Conservation (phyloP, 345 rosid species). For the Mallotus nudiflorus region DNA sequence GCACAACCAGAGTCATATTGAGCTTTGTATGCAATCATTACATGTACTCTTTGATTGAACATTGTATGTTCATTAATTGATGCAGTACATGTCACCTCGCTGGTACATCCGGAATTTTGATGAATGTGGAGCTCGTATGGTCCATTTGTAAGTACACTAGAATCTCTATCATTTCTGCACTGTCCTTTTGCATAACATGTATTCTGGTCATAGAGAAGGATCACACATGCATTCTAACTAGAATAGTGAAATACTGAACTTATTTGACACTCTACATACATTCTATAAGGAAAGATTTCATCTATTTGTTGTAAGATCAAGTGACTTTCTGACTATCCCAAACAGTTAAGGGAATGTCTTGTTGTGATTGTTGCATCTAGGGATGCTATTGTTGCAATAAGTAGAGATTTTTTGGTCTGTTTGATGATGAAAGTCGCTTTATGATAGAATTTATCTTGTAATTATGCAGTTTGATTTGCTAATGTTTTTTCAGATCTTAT, state of each 20-base stretch:
- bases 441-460: background rate
- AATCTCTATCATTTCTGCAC: slow-evolving; percentile 3
- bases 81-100: slow-evolving; percentile 78
- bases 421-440: background rate
- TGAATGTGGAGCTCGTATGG: slow-evolving; percentile 56
- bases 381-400: background rate
- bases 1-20: background rate
- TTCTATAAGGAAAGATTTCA: background rate
- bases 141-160: slow-evolving; percentile 73
- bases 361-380: background rate
- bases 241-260: slow-evolving; percentile 1
- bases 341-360: background rate
- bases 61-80: slow-evolving; percentile 12
- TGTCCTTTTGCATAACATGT: slow-evolving; percentile 15
- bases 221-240: background rate
- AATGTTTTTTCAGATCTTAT: slow-evolving; percentile 59
- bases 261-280: background rate
- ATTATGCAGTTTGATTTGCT: slow-evolving; percentile 2
- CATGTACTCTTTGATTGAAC: background rate
- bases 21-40: background rate
- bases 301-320: slow-evolving; percentile 5
- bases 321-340: background rate
- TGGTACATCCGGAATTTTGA: slow-evolving; percentile 90
- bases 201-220: background rate
- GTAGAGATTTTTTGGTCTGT: background rate